Percentiles rank a stretch among this genome's conserved stretches.
Evolutionary conservation across 225 moss, liverwort and hornwort genomes (phyloP).

Genomic region (Neckera pumila): DNA sequence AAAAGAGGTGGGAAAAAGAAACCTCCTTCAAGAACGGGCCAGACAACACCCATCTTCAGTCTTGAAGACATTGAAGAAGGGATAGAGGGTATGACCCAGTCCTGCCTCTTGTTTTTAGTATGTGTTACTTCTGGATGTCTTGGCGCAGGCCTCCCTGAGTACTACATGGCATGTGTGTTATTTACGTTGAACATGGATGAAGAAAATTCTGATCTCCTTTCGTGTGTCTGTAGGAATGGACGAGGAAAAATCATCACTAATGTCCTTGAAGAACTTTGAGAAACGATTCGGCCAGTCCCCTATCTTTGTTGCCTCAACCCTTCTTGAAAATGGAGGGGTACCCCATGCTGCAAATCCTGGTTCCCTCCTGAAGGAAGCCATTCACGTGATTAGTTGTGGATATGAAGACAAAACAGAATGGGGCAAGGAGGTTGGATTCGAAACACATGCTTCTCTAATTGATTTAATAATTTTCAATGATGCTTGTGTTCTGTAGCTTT

Average conservation of each 20-base stretch:
- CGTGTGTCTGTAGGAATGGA: slow-evolving; percentile 28
- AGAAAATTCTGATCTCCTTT: neutral
- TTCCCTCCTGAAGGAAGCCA: slow-evolving; percentile 74
- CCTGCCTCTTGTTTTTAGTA: neutral
- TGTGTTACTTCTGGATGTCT: too few species aligned
- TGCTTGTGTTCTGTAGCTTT: neutral
- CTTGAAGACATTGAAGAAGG: slow-evolving; percentile 75
- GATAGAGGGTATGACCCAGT: slow-evolving; percentile 29
- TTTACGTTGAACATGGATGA: neutral
- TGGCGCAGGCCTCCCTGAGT: neutral
- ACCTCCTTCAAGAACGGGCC: slow-evolving; percentile 14
- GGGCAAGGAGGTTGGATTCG: slow-evolving; percentile 62
- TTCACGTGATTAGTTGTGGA: slow-evolving; percentile 79
- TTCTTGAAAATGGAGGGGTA: slow-evolving; percentile 54
- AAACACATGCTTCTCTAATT: neutral
- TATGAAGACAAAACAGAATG: slow-evolving; percentile 85
- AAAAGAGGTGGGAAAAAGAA: slow-evolving; percentile 8
- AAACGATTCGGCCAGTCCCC: slow-evolving; percentile 76
- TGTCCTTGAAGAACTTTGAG: slow-evolving; percentile 55
- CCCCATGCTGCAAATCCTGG: slow-evolving; percentile 47
- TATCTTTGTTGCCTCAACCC: slow-evolving; percentile 61
- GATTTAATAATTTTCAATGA: neutral
- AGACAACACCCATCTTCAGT: slow-evolving; percentile 38
- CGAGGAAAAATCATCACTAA: slow-evolving; percentile 47
- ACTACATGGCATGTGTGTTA: neutral